Base-by-base conservation (phyloP, 257 asterid species). In the Coffea canephora region DNA sequence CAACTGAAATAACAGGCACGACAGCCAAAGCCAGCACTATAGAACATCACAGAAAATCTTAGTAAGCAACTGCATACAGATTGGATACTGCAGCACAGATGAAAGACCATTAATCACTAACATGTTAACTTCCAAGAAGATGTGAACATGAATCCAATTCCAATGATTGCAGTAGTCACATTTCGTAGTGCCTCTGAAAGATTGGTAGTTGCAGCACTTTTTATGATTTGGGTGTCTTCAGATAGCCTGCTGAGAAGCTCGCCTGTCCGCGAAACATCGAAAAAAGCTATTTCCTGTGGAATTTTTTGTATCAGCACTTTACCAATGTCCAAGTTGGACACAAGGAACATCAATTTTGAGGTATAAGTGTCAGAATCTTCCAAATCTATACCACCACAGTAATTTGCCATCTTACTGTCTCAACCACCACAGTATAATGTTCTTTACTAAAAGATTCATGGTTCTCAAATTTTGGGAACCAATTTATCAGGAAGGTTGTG, bases 241-340 rank as follows among this genome's bases (percentile, higher is more conserved):
- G 98, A 94, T 15, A 94, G 93, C 87, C 98, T 87, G 84, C 98
- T 94, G 77, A 94, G 82, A 78, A 94, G 95, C 84, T 94, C 98
- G 80, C 98, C 98, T 18, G 98, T 94, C 48, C 98, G 94, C 74
- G 97, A 91, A 77, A 94, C 89, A 84, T 94, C 98, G 43, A 87
- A 94, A 85, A 94, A 94, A 14, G 97, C 98, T 84, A 94, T 88
- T 84, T 94, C 97, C 97, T 92, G 79, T 77, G 77, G 78, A 46
- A 81, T 34, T 50, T 67, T 76, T 23, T 70, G 34, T 70, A 23
- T 27, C 49, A 73, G 61, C 73, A 59, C 49, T 65, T 41, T 62
- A 43, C 12, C 67, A 52, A 69, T 34, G 64, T 34, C 31, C 21
- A 52, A 34, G 18, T 13, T 18, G 23, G 19, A 77, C 50, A 64